These are phyloP conservation scores for Plasmodium vinckei DNA, from an alignment of 169 alveolate species.

Conservation along the genomic window DNA sequence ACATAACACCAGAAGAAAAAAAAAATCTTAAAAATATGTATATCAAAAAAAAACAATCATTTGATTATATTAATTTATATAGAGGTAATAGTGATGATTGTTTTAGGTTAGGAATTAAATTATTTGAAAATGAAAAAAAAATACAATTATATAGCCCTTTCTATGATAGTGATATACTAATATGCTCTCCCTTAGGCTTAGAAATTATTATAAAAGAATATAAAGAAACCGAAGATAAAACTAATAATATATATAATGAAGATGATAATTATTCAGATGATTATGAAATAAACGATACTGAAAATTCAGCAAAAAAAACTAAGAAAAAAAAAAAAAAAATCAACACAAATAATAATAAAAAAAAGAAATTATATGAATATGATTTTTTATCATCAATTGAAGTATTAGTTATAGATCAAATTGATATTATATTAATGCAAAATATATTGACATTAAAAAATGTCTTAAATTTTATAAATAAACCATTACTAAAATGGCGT, in stretches of 20 bases:
- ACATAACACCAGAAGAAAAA: constrained; percentile 78
- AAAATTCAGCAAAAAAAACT: background rate
- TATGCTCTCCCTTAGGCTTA: constrained; percentile 93
- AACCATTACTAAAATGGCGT: constrained; percentile 71
- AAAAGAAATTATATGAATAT: constrained; percentile 76
- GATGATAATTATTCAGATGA: constrained; percentile 25
- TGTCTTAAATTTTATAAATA: constrained; percentile 63
- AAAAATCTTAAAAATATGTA: constrained; percentile 74
- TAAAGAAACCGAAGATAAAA: constrained; percentile 17
- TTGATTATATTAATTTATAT: constrained; percentile 81
- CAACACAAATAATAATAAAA: background rate
- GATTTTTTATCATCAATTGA: constrained; percentile 92
- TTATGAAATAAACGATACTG: constrained; percentile 6
- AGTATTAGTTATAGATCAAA: constrained; percentile 86
- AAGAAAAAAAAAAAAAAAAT: constrained; percentile 14
- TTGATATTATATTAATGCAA: constrained; percentile 90
- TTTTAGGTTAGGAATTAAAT: constrained; percentile 89
- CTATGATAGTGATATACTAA: constrained; percentile 87
- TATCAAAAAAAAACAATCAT: constrained; percentile 77
- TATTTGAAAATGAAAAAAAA: constrained; percentile 81
- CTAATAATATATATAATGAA: background rate
- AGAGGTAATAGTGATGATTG: constrained; percentile 90
- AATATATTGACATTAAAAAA: constrained; percentile 80
- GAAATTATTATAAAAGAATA: constrained; percentile 80
- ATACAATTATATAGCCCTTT: constrained; percentile 88